Conservation (phyloP, 108 stramenopile genomes). For the Phaeodactylum tricornutum region DNA sequence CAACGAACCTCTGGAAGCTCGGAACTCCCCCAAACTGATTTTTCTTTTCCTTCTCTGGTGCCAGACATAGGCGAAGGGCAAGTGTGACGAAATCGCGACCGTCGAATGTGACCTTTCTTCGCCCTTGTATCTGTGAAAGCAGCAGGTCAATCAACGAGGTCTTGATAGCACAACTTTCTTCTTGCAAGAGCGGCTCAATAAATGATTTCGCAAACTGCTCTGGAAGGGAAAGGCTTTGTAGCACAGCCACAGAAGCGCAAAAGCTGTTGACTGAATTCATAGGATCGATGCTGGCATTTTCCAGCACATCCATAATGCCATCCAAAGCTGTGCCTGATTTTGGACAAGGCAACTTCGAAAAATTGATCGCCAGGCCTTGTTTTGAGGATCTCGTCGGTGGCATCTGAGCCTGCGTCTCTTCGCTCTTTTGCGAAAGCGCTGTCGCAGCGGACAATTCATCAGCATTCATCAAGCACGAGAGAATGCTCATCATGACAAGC, state of each 20-base stretch:
- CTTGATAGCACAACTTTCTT: constrained; percentile 19
- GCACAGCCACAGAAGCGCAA: constrained; percentile 6
- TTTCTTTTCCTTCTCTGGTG: constrained; percentile 16
- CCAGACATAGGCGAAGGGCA: constrained; percentile 31
- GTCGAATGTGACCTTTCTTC: constrained; percentile 52
- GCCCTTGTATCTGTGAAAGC: constrained; percentile 50
- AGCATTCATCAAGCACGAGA: constrained; percentile 16
- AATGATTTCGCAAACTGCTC: constrained; percentile 22
- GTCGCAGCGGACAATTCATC: not conserved
- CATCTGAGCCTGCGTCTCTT: not conserved
- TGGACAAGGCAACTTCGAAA: constrained; percentile 2
- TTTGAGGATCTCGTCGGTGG: not conserved
- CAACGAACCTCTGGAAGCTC: constrained; percentile 21
- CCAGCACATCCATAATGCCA: constrained; percentile 8
- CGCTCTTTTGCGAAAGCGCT: not conserved
- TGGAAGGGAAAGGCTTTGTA: constrained; percentile 30
- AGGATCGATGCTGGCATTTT: not conserved
- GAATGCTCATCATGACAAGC: constrained; percentile 16
- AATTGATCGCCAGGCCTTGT: not conserved
- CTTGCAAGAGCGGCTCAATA: constrained; percentile 25
- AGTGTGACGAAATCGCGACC: constrained; percentile 54
- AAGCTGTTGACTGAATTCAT: not conserved
- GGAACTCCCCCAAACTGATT: constrained; percentile 18
- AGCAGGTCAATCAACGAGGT: constrained; percentile 35
- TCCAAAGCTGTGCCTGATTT: constrained; percentile 18